Conservation (phyloP, 805 yeast species). For the Torulaspora microellipsoides region DNA sequence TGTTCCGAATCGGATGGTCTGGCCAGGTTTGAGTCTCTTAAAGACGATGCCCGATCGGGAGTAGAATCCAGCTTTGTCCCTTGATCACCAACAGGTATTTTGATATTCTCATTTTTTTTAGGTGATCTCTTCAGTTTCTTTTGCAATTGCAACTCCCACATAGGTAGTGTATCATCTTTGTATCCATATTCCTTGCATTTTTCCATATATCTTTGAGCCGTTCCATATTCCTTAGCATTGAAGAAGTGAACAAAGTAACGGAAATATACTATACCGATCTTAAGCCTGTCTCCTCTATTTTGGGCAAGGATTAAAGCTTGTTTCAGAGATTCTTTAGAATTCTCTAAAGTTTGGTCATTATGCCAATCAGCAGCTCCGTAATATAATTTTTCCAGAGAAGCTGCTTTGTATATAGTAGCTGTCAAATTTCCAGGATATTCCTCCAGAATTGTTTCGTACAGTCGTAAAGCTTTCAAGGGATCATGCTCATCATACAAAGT, state of each 20-base stretch:
- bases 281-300: slow-evolving; percentile 42
- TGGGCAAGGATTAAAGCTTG: slow-evolving; percentile 45
- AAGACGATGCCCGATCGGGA: too few relatives aligned
- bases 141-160: slow-evolving; percentile 39
- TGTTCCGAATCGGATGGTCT: background rate
- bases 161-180: slow-evolving; percentile 43
- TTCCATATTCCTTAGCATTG: slow-evolving; percentile 39
- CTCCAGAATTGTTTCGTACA: slow-evolving; percentile 38
- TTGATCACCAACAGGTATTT: too few relatives aligned
- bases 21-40: background rate
- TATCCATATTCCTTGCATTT: slow-evolving; percentile 42
- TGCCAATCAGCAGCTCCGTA: slow-evolving; percentile 40
- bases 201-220: slow-evolving; percentile 41
- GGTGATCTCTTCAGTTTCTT: slow-evolving; percentile 17
- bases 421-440: slow-evolving; percentile 43
- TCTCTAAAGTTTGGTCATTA: slow-evolving; percentile 39
- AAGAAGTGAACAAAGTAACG: slow-evolving; percentile 47
- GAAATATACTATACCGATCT: slow-evolving; percentile 46
- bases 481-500: slow-evolving; percentile 44
- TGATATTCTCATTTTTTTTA: slow-evolving; percentile 4
- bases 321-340: slow-evolving; percentile 32
- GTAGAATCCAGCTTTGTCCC: too few relatives aligned
- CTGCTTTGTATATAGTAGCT: slow-evolving; percentile 47
- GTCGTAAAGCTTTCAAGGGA: slow-evolving; percentile 41
- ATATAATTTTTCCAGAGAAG: slow-evolving; percentile 43